A percentile compares a stretch with the other conserved stretches of the same genome.
phyloP scores from a whole-genome alignment of 495 filamentous ascomycete genomes.

The Aspergillus funiculosus region DNA sequence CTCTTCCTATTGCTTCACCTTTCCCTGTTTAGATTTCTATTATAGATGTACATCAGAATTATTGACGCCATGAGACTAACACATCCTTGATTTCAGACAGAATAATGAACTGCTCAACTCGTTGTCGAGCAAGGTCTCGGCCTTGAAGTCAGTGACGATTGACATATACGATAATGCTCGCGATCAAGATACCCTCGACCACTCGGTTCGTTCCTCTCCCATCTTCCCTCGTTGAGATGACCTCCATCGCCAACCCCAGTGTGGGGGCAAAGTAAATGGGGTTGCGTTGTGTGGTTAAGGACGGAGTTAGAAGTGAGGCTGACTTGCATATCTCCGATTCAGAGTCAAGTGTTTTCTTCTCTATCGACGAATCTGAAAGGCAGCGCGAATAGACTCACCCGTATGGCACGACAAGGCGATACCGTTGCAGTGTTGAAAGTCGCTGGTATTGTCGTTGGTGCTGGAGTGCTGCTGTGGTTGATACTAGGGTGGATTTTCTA shows the following conservation, averaged over 20 bases:
- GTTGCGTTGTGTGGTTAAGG: not conserved
- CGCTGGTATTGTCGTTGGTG: constrained; percentile 72
- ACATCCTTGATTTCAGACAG: constrained; percentile 62
- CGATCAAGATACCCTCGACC: constrained; percentile 78
- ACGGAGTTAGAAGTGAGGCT: not conserved
- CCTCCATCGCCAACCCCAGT: not conserved
- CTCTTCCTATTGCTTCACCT: not conserved
- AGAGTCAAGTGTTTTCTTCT: constrained; percentile 61
- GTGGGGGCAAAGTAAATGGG: not conserved
- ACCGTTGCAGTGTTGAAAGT: constrained; percentile 87
- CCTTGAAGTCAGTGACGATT: constrained; percentile 91
- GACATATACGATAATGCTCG: constrained; percentile 96
- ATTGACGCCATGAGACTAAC: too few relatives aligned
- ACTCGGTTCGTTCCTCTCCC: constrained; percentile 54
- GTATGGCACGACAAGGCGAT: constrained; percentile 87
- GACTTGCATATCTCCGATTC: not conserved
- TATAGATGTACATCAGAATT: too few relatives aligned
- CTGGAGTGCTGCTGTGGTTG: constrained; percentile 69
- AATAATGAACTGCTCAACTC: constrained; percentile 94
- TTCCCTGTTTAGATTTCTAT: not conserved
- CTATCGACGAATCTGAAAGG: constrained; percentile 63
- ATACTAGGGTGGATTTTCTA: constrained; percentile 62
- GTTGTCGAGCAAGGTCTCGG: constrained; percentile 81
- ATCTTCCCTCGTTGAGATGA: not conserved
- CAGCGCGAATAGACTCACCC: constrained; percentile 76